Conservation (phyloP, 2,329 filamentous ascomycete species). For the Penicillium sp. region DNA sequence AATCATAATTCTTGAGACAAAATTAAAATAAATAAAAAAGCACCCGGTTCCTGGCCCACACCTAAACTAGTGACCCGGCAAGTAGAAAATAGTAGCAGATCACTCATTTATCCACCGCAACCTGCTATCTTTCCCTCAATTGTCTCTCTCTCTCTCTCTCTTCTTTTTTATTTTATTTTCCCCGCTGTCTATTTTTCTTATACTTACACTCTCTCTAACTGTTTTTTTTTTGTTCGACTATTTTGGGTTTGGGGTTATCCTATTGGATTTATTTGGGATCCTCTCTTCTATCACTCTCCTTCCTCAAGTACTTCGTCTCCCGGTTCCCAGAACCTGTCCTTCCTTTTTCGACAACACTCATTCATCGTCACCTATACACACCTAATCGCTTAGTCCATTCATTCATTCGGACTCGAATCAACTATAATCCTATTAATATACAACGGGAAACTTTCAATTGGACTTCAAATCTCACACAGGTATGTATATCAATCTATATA, state of each 20-base stretch:
- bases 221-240: constrained; percentile 23
- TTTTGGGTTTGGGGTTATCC: constrained; percentile 33
- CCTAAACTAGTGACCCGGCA: constrained; percentile 30
- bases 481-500: not conserved
- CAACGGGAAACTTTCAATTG: constrained; percentile 1
- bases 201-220: constrained; percentile 28
- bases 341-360: constrained; percentile 27
- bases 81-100: constrained; percentile 38
- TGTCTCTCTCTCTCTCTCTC: constrained; percentile 31
- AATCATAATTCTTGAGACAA: constrained; percentile 4
- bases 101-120: constrained; percentile 39
- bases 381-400: constrained; percentile 36
- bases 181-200: constrained; percentile 13
- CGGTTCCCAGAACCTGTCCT: constrained; percentile 39
- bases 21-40: not conserved
- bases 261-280: constrained; percentile 24
- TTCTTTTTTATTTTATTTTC: constrained; percentile 31
- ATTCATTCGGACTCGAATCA: constrained; percentile 22
- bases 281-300: constrained; percentile 34
- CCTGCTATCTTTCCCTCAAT: constrained; percentile 24
- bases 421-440: constrained; percentile 6
- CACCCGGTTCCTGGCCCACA: constrained; percentile 23
- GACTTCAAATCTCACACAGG: constrained; percentile 1
- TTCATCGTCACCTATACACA: constrained; percentile 25
- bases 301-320: constrained; percentile 24